Base-by-base conservation (phyloP, 2,329 filamentous ascomycete genomes). In the Cytospora leucostoma region DNA sequence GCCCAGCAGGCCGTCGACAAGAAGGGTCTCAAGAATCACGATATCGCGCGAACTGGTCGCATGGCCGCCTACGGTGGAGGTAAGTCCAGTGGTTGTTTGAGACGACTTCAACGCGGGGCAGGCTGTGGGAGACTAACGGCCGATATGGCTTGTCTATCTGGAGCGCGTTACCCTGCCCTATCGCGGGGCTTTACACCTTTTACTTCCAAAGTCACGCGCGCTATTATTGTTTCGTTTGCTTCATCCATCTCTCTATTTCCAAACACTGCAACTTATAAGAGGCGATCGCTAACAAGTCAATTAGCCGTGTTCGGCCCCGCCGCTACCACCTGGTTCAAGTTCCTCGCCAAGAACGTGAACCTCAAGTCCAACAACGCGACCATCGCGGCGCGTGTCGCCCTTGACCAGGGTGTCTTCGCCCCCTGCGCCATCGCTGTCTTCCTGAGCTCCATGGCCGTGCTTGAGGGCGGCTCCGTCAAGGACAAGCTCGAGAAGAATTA, bases 1-100 rank as follows among this genome's bases (percentile, higher is more conserved):
- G 92, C 95, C 44, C 95, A 99, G 78, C 94, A 98, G 78, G 82
- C 87, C 40, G 91, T 99, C 65, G 94, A 98, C 79, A 88, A 87
- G 75, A 88, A 84, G 71, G 93, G 93, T 19, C 69, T 90, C 33
- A 78, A 88, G 69, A 89, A 90, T 68, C 94, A 99, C 75, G 89
- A 94, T 72, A 70, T 87, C 44, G 78, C 79, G 34, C 85, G 91
- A 59, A 93, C 91, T 35, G 88, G 82, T 12, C 88, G 91, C 70
- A 95, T 96, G 91, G 87, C 87, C 51, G 78, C 89, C 65, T 95
- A 95, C 74, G 91, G 91, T 67, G 90, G 91, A 68, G 81, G 88
- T 91, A 78, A 72, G 84, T 81, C 44, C 6, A 15, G 19, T 21
- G 17, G 44, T 49, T 13, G 12, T 62, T 61, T 55, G 32, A 47